Percentiles rank a stretch among this genome's conserved stretches.
Conservation (phyloP, 164 flowering plant species). For the Macadamia integrifolia region DNA sequence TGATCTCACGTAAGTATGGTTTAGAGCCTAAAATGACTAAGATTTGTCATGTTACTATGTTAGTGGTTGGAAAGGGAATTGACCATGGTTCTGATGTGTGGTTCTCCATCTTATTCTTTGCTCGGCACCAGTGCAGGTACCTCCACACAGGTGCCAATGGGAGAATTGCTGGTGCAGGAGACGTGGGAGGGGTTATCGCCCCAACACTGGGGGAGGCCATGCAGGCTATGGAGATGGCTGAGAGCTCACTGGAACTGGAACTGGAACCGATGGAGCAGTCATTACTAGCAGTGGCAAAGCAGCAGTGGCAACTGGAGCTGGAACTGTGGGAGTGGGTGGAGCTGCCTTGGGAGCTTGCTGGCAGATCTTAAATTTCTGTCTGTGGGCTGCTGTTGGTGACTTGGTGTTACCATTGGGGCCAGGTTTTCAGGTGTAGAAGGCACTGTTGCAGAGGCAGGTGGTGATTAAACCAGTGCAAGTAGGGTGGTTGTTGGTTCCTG, state of each 20-base stretch:
- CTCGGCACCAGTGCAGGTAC: no score
- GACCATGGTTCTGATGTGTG: no score
- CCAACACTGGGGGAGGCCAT: no score
- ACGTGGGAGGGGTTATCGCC: no score
- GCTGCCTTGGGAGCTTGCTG: conserved; percentile 18
- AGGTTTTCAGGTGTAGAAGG: conserved; percentile 5
- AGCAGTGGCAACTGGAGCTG: conserved; percentile 18
- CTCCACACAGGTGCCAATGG: no score
- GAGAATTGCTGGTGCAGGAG: no score
- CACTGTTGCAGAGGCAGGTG: conserved; percentile 13
- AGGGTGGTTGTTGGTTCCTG: conserved; percentile 16
- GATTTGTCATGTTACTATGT: no score
- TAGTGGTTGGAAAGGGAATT: no score
- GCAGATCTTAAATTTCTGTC: conserved; percentile 9
- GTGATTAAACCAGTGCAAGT: conserved; percentile 13
- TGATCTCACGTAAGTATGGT: no score
- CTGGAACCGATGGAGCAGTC: conserved; percentile 14
- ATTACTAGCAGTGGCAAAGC: conserved; percentile 23
- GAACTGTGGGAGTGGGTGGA: conserved; percentile 18
- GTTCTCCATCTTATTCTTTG: no score
- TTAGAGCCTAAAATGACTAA: no score
- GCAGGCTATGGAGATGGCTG: conserved; percentile 13
- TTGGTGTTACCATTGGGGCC: conserved; percentile 3
- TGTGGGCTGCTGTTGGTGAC: conserved; percentile 8
- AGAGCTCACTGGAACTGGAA: conserved; percentile 16